Evolutionary conservation across 2,329 filamentous ascomycete species (phyloP).

Genomic region (Ascochyta fabae): DNA sequence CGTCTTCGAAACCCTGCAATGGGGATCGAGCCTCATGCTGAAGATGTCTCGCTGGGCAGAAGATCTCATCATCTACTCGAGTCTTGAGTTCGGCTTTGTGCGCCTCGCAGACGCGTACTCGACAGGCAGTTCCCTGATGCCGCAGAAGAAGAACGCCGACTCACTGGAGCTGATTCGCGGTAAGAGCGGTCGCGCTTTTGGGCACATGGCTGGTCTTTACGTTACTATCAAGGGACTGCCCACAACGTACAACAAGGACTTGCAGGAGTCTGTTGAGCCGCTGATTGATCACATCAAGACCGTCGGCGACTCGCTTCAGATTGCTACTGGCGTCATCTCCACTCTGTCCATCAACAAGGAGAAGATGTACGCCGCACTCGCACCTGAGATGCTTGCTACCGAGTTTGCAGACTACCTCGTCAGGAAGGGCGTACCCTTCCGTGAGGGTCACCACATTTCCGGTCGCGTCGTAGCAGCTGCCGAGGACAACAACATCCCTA

Average conservation of each 20-base stretch:
- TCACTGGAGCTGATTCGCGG: conserved; percentile 77
- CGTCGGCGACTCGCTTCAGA: conserved; percentile 79
- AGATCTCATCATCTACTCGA: conserved; percentile 84
- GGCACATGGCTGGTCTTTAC: conserved; percentile 81
- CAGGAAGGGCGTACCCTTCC: conserved; percentile 74
- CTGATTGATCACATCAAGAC: conserved; percentile 86
- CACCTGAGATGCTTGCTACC: conserved; percentile 82
- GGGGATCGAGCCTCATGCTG: conserved; percentile 77
- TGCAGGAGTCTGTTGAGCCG: conserved; percentile 88
- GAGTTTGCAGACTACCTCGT: conserved; percentile 71
- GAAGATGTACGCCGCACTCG: conserved; percentile 79
- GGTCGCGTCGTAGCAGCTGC: conserved; percentile 75
- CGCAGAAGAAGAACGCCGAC: conserved; percentile 85
- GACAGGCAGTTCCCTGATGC: conserved; percentile 79
- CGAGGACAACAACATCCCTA: conserved; percentile 69
- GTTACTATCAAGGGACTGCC: conserved; percentile 78
- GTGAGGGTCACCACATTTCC: conserved; percentile 80
- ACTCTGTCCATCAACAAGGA: conserved; percentile 74
- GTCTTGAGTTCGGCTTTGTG: conserved; percentile 78
- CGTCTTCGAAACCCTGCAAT: conserved; percentile 80
- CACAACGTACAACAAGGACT: conserved; percentile 87
- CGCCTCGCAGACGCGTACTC: conserved; percentile 79
- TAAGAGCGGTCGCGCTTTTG: conserved; percentile 77
- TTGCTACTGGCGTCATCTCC: conserved; percentile 79
- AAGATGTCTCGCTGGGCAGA: conserved; percentile 83